Base-by-base conservation (phyloP, 176 grass and related monocot genomes). In the Metroxylon sagu region DNA sequence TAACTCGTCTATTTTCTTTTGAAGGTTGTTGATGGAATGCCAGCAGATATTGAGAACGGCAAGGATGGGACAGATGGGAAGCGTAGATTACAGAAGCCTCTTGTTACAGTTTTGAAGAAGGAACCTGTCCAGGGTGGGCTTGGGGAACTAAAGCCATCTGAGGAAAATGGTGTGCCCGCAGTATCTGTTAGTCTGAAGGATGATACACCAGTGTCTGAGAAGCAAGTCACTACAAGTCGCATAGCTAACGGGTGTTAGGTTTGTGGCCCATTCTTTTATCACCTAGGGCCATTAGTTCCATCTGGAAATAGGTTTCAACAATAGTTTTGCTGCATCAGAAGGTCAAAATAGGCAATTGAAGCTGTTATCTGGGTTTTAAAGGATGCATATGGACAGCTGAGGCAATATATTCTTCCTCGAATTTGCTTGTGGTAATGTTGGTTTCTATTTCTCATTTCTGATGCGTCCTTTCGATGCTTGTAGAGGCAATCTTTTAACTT, bases 201-300 rank as follows among this genome's bases (percentile, higher is more conserved):
- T 68, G 72, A 61, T 50, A 79, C 73, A 60, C 56, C 72, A 10
- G 18, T 63, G 53, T 65, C 56, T 35, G 85, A 84, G 26, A 80
- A 81, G 77, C 51, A 58, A 15, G 29, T 60, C 25, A 57, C 54
- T 63, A 58, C 67, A 54, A 82, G 81, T 54, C 78, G 76, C 57
- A 75, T 57, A 4, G 26, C 65, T 30, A 53, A 48, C 54, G 29
- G 29, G 29, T 31, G 29, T 31, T 31, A 31, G 29, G 29, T 31
- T 31, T 5, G 29, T 5, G 29, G 6, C 29, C 29, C 29, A 31
- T 31, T 31, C 21, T 31, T 5, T 31, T 5, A 31, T 31, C 29
- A 3, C 28, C 28, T 29, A 0, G 1, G 4, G 28, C 28, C 28
- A 29, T 29, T 29, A 29, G 28, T 31, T 31, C 5, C 29, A 6